Conservation (phyloP, 1,284 basidiomycete species). For the Retiboletus flavoniger region DNA sequence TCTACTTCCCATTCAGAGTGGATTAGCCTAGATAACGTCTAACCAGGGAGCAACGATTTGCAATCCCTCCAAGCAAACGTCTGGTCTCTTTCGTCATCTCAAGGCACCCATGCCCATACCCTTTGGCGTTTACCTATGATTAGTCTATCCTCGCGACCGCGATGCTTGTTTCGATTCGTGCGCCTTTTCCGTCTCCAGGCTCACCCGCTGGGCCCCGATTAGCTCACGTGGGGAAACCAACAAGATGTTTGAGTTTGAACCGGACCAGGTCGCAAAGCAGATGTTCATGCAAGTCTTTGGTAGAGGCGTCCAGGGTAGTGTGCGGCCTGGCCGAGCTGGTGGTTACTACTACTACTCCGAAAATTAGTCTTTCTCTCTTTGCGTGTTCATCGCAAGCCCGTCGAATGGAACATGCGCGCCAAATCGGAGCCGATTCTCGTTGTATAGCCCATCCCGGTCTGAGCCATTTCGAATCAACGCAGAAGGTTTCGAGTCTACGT, state of each 20-base stretch:
- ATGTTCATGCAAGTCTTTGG: neutral
- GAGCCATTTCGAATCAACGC: no score
- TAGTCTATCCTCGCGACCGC: no score
- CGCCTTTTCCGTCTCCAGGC: neutral
- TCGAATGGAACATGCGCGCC: neutral
- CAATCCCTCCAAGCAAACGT: no score
- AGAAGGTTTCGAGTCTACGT: neutral
- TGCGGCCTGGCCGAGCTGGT: no score
- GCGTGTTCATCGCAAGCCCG: neutral
- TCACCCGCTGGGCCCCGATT: neutral
- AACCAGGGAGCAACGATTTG: no score
- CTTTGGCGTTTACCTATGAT: neutral
- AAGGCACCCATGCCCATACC: neutral
- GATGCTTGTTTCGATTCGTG: neutral
- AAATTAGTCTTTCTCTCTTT: no score
- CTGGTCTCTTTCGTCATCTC: no score
- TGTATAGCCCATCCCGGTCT: neutral
- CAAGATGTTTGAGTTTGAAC: neutral
- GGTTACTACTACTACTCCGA: no score
- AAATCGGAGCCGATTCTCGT: neutral
- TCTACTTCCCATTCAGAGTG: no score
- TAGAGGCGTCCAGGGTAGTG: no score
- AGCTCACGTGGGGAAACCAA: neutral
- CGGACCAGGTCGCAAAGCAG: neutral
- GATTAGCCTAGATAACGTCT: no score